A percentile compares a stretch with the other conserved stretches of the same genome.
These are phyloP conservation scores for Fonsecaea nubica DNA, from an alignment of 2,329 filamentous ascomycete genomes.

Conservation along the genomic window DNA sequence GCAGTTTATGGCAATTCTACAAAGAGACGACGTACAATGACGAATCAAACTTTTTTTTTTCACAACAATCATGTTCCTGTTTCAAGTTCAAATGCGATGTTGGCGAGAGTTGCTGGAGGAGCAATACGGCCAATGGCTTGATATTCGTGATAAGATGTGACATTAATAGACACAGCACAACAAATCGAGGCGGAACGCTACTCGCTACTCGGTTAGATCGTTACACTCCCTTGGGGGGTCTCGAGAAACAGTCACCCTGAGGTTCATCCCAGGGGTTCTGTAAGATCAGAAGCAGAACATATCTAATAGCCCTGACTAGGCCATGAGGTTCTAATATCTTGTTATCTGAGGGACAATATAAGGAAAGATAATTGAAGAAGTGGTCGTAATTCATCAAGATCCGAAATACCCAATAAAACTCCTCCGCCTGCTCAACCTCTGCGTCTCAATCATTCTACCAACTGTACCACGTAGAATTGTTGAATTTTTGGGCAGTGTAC, in stretches of 20 bases:
- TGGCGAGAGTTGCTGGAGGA: too few species aligned
- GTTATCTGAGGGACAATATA: not conserved
- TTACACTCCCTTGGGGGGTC: not conserved
- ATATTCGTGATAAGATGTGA: too few species aligned
- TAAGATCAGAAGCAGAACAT: not conserved
- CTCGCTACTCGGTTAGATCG: too few species aligned
- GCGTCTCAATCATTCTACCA: not conserved
- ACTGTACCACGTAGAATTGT: not conserved
- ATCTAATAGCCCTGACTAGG: not conserved
- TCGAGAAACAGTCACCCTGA: not conserved
- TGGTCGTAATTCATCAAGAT: not conserved
- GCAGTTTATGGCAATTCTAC: too few species aligned
- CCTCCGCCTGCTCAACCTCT: not conserved
- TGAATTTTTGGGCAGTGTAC: not conserved
- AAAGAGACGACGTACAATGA: too few species aligned
- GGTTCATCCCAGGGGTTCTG: not conserved
- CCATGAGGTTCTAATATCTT: not conserved
- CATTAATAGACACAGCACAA: too few species aligned
- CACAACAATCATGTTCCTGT: not conserved
- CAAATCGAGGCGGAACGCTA: too few species aligned
- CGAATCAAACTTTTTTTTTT: not conserved
- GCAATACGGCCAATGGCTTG: too few species aligned
- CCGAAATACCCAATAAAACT: not conserved
- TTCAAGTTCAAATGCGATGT: not conserved
- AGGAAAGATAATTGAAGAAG: not conserved